A percentile compares a stretch with the other conserved stretches of the same genome.
Evolutionary conservation across 2,329 filamentous ascomycete genomes (phyloP).

Genomic region (Tolypocladium ophioglossoides): DNA sequence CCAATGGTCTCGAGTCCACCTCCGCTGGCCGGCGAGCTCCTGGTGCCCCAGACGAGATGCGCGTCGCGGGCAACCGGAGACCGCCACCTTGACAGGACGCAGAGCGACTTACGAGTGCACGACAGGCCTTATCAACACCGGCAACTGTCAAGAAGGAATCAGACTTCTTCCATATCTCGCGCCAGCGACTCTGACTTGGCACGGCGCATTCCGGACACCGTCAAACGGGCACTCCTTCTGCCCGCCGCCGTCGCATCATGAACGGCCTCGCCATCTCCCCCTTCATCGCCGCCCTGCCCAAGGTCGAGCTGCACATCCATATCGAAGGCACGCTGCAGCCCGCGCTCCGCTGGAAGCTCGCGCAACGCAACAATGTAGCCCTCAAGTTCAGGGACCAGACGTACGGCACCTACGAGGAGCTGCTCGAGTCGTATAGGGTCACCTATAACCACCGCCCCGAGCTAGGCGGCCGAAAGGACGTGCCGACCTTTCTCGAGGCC

Average conservation of each 20-base stretch:
- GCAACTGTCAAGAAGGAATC: neutral
- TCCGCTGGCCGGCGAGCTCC: neutral
- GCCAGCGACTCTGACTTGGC: neutral
- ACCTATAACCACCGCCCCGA: slow-evolving; percentile 38
- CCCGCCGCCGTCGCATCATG: slow-evolving; percentile 9
- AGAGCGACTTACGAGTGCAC: neutral
- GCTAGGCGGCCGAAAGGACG: slow-evolving; percentile 20
- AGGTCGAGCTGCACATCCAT: slow-evolving; percentile 73
- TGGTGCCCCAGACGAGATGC: neutral
- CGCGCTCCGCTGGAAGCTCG: slow-evolving; percentile 55
- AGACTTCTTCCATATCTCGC: neutral
- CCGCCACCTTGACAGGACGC: neutral
- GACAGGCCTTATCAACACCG: neutral
- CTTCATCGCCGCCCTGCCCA: slow-evolving; percentile 56
- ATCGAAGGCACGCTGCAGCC: slow-evolving; percentile 65
- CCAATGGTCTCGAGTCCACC: neutral
- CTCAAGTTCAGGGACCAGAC: slow-evolving; percentile 38
- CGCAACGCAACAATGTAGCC: slow-evolving; percentile 50
- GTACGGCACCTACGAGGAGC: slow-evolving; percentile 47
- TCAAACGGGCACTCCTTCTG: neutral
- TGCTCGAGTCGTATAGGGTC: slow-evolving; percentile 49
- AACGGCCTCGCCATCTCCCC: slow-evolving; percentile 19
- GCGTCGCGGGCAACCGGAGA: neutral
- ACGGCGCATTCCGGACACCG: neutral
- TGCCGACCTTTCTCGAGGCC: slow-evolving; percentile 54